Evolutionary conservation across 1,284 basidiomycete genomes (phyloP), one percentile per base, ranked within the genome.

Genomic region (Austroboletus niveus): DNA sequence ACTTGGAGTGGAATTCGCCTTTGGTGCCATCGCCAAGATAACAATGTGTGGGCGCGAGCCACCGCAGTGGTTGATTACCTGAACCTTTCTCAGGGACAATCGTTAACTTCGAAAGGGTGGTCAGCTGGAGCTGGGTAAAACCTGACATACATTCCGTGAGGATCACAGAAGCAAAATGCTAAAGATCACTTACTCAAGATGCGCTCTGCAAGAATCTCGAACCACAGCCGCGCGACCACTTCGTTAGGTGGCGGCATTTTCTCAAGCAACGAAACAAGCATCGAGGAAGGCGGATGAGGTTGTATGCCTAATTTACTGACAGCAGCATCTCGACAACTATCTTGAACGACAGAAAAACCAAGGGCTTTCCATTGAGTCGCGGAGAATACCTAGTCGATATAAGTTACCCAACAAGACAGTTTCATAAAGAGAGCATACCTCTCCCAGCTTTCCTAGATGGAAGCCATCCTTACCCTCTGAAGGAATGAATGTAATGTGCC

Each of bases 401-500:
- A 32, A 22, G 5, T 15, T 22, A 22, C 17, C 47, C 7, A 48
- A 46, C 17, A 45, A 42, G 41, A 48, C 38, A 38, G 39, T 7
- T 17, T 20, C 5, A 30, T 15, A 12, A n/a, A 44, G 34, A 22
- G 20, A 35, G 49, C 9, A 69, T 42, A 90, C 91, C 66, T 90
- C 85, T 53, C 77, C 75, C 3, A 91, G 87, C 48, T 79, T 85
- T 2, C 81, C 84, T 51, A 92, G 66, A 48, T 78, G 76, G n/a
- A 65, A 54, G 42, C 74, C 52, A 73, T 79, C 51, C 69, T 77
- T 56, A 12, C 77, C 76, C 7, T 84, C 60, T 4, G 92, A 84
- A 1, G 96, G 97, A 31, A 99, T 83, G 70, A 94, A 99, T 0
- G 89, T 75, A 4, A 89, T 65, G 30, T 82, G 68, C 3, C 71